Evolutionary conservation across 257 asterid species (phyloP).

Genomic region (Nicotiana benthamiana): DNA sequence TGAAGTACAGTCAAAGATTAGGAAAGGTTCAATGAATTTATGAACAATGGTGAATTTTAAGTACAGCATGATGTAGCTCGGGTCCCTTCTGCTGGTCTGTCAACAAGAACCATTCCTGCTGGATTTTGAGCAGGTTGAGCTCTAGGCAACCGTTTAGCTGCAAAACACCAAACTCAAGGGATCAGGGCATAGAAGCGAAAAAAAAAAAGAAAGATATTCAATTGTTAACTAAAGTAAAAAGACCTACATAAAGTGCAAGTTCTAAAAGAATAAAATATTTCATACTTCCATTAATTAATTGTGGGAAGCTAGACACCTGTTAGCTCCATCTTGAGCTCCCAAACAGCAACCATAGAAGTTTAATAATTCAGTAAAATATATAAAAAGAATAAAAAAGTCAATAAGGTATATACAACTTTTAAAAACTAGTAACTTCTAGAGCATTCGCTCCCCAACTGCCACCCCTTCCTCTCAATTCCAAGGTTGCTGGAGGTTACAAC

Average conservation of each 20-base stretch:
- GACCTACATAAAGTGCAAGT: background rate
- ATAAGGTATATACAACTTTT: background rate
- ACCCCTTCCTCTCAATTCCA: background rate
- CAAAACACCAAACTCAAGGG: background rate
- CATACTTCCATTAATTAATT: background rate
- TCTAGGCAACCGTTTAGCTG: constrained; percentile 71
- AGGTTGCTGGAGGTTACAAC: background rate
- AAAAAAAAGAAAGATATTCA: background rate
- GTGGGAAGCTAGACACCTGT: background rate
- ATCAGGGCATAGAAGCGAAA: background rate
- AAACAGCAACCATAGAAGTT: background rate
- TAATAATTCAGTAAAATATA: background rate
- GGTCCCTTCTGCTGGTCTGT: constrained; percentile 61
- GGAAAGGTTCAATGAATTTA: constrained; percentile 1
- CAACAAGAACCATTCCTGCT: constrained; percentile 70
- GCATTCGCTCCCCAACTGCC: background rate
- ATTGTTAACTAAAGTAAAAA: background rate
- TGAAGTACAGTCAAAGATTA: background rate
- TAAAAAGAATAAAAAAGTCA: background rate
- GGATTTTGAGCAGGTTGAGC: constrained; percentile 66
- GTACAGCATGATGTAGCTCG: constrained; percentile 55
- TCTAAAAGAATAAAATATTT: background rate
- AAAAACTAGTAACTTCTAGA: background rate
- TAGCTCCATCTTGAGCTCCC: background rate
- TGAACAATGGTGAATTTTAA: constrained; percentile 7